Conservation (phyloP, 1,139 yeast genomes). For the Scheffersomyces titani region DNA sequence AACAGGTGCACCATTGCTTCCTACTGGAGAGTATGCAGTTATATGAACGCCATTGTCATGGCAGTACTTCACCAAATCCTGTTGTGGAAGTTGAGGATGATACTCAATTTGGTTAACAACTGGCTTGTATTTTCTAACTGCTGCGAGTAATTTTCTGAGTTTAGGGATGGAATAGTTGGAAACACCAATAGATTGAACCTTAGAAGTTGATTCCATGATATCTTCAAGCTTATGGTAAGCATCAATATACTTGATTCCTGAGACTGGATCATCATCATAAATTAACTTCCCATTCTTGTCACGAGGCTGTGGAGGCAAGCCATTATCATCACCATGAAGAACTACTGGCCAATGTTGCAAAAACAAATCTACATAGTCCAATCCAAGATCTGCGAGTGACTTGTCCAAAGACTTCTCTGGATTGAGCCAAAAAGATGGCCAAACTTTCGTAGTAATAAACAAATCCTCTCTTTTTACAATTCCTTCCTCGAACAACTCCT, state of each 20-base stretch:
- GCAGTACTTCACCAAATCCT: slow-evolving; percentile 33
- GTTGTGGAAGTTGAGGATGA: slow-evolving; percentile 42
- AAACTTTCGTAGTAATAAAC: slow-evolving; percentile 62
- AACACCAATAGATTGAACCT: slow-evolving; percentile 33
- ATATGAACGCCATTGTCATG: slow-evolving; percentile 23
- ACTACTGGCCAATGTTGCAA: slow-evolving; percentile 66
- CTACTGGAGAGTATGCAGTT: slow-evolving; percentile 40
- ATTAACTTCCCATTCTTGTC: slow-evolving; percentile 42
- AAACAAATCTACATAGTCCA: slow-evolving; percentile 60
- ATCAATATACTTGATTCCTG: slow-evolving; percentile 40
- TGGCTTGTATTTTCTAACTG: slow-evolving; percentile 27
- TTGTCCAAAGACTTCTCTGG: slow-evolving; percentile 40
- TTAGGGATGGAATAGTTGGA: slow-evolving; percentile 33
- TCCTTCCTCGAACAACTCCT: slow-evolving; percentile 49
- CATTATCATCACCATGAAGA: slow-evolving; percentile 38
- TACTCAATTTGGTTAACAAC: slow-evolving; percentile 39
- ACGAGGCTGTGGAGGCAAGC: slow-evolving; percentile 35
- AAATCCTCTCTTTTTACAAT: slow-evolving; percentile 55
- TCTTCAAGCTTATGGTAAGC: slow-evolving; percentile 51
- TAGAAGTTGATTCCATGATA: slow-evolving; percentile 31
- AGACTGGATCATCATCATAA: slow-evolving; percentile 43
- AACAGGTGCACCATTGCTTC: slow-evolving; percentile 38
- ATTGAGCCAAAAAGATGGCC: slow-evolving; percentile 45
- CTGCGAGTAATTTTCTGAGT: slow-evolving; percentile 27
- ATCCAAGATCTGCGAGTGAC: slow-evolving; percentile 39